Evolutionary conservation across 2,329 filamentous ascomycete genomes (phyloP), one percentile per base, ranked within the genome.

Genomic region (Sporothrix variecibatus): DNA sequence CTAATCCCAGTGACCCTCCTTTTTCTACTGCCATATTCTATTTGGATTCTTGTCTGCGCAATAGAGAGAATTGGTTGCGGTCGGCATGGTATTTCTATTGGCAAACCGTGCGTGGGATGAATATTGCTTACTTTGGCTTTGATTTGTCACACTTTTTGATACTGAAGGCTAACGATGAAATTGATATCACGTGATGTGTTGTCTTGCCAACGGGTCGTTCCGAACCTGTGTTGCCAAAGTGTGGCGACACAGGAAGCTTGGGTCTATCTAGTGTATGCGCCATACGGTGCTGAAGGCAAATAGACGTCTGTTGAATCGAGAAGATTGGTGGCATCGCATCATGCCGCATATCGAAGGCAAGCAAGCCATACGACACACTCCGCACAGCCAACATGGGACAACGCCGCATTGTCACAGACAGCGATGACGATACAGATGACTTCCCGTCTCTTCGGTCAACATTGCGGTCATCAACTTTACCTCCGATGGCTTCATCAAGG

Each of bases 351-450:
- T 56, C 26, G 23, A 23, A 56, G n/a, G 9, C 51, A 26, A 26
- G 7, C 11, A 56, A 23, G 23, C 23, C 23, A 26, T 23, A 9
- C 17, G 43, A 31, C 17, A n/a, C 26, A 34, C 5, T 15, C n/a
- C 8, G 51, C 40, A 26, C 17, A 12, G n/a, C 23, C 31, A 67
- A 12, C 3, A 67, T 72, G 71, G 31, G 34, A 11, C 53, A 15
- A 11, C 72, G 75, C 20, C 68, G 62, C 7, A 60, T 76, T 49
- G 56, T 76, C 34, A n/a, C 71, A 15, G 75, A 76, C 71, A 76
- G 75, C 38, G 74, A 75, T 62, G 75, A 76, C 60, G 75, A 75
- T 20, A 31, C 58, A 11, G 56, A 67, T 49, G 43, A 69, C 31
- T 64, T 68, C 40, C 38, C 62, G 31, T 72, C 71, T 5, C 28